Evolutionary conservation across 495 filamentous ascomycete genomes (phyloP).

Genomic region (Talaromyces ruber): DNA sequence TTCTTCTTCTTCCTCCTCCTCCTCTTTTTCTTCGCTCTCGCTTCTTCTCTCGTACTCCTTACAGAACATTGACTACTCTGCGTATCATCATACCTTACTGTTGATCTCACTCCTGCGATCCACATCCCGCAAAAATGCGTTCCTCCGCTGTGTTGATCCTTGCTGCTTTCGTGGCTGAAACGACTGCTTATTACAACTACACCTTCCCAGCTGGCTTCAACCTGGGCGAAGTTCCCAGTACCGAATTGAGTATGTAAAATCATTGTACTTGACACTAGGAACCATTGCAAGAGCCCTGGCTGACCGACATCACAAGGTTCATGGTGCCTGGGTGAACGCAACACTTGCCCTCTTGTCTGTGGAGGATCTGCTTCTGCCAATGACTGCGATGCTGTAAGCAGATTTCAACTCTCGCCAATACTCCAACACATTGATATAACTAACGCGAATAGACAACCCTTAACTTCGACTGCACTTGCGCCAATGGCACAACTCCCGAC

Average conservation of each 20-base stretch:
- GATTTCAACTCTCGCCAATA: slow-evolving; percentile 6
- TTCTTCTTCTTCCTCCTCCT: slow-evolving; percentile 12
- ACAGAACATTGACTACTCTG: not conserved
- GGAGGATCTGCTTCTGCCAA: slow-evolving; percentile 30
- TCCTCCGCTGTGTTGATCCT: slow-evolving; percentile 22
- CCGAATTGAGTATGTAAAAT: slow-evolving; percentile 19
- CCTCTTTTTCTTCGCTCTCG: slow-evolving; percentile 11
- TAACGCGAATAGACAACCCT: slow-evolving; percentile 33
- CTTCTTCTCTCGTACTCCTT: no score
- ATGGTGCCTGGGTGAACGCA: slow-evolving; percentile 38
- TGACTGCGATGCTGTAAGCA: slow-evolving; percentile 34
- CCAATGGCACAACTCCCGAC: slow-evolving; percentile 42
- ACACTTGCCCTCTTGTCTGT: slow-evolving; percentile 40
- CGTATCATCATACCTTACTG: not conserved
- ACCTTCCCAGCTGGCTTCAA: slow-evolving; percentile 33
- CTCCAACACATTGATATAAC: slow-evolving; percentile 1
- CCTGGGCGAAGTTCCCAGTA: slow-evolving; percentile 18
- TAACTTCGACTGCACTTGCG: slow-evolving; percentile 45
- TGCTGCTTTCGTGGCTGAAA: slow-evolving; percentile 22
- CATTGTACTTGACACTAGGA: no score
- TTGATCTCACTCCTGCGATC: slow-evolving; percentile 1
- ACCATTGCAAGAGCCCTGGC: slow-evolving; percentile 7
- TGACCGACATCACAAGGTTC: slow-evolving; percentile 17
- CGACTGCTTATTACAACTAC: slow-evolving; percentile 19
- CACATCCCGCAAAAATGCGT: slow-evolving; percentile 20